These are phyloP conservation scores for Annulohypoxylon moriforme DNA, from an alignment of 495 filamentous ascomycete genomes.

Conservation along the genomic window DNA sequence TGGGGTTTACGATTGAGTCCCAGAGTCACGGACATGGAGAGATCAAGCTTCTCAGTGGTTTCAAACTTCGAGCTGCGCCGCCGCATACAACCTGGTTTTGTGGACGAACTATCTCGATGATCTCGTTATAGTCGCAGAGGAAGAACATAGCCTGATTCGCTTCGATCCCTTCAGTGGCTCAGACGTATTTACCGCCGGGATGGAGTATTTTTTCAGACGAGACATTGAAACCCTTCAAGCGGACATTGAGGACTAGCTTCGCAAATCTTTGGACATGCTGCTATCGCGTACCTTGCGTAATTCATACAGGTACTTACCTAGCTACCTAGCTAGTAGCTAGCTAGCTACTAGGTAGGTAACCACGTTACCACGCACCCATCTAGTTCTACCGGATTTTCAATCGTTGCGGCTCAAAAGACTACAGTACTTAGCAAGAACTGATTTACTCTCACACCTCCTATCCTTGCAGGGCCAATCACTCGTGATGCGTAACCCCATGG, in stretches of 20 bases:
- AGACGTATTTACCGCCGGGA: background rate
- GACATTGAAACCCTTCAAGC: slow-evolving; percentile 13
- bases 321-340: background rate
- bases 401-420: slow-evolving; percentile 25
- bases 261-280: slow-evolving; percentile 1
- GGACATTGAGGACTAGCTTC: background rate
- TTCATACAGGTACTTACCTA: too few relatives aligned
- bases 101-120: background rate
- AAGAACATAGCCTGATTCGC: slow-evolving; percentile 3
- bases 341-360: background rate
- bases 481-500: slow-evolving; percentile 26
- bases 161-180: background rate
- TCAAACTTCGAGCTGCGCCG: slow-evolving; percentile 5
- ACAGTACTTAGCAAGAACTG: background rate
- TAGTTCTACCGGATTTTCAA: background rate
- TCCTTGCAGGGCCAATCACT: slow-evolving; percentile 11
- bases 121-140: background rate
- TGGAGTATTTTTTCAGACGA: background rate
- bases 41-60: slow-evolving; percentile 34
- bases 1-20: slow-evolving; percentile 27
- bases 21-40: slow-evolving; percentile 41
- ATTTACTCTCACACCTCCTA: background rate
- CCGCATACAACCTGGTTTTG: background rate
- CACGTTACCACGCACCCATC: background rate
- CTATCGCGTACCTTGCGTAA: background rate